Base-by-base conservation (phyloP, 148 eudicot species). In the Pharnaceum exiguum region DNA sequence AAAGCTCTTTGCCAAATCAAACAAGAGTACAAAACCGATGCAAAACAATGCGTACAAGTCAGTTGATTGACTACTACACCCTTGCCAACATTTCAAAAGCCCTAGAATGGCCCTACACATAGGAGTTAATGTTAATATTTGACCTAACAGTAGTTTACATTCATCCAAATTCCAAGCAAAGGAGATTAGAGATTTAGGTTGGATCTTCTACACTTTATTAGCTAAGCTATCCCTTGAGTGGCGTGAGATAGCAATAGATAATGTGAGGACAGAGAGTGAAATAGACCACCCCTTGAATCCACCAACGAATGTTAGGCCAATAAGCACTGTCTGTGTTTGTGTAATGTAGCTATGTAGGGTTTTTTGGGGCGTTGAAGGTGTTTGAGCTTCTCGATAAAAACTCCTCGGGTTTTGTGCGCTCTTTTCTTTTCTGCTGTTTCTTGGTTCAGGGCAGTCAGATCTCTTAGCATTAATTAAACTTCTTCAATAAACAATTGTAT, bases 251-350 rank as follows among this genome's bases (percentile, higher is more conserved):
- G n/a, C n/a, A n/a, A n/a, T n/a, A n/a, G n/a, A n/a, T n/a, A n/a
- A n/a, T n/a, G n/a, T n/a, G n/a, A n/a, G n/a, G n/a, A 1, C 24
- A 16, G 21, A 8, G 25, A 15, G 5, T 28, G 21, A 28, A 32
- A 52, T 15, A 63, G 13, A 63, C 32, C n/a, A 39, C 10, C 47
- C 50, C 49, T 62, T 18, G 58, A 63, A 63, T 52, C 59, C 43
- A 30, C 43, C 39, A 63, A 63, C 67, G 67, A 63, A 63, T 63
- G 67, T 63, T 52, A 54, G 67, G 59, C 59, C 39, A 29, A 40
- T 29, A 8, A 44, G 15, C 32, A 29, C 47, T 19, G 5, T 39
- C 42, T 39, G 35, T 30, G 24, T 43, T 56, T 56, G 30, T 7
- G 36, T 43, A 10, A 18, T 43, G 13, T n/a, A n/a, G n/a, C n/a